Conservation (phyloP, 108 stramenopile species). For the Craspedostauros australis region DNA sequence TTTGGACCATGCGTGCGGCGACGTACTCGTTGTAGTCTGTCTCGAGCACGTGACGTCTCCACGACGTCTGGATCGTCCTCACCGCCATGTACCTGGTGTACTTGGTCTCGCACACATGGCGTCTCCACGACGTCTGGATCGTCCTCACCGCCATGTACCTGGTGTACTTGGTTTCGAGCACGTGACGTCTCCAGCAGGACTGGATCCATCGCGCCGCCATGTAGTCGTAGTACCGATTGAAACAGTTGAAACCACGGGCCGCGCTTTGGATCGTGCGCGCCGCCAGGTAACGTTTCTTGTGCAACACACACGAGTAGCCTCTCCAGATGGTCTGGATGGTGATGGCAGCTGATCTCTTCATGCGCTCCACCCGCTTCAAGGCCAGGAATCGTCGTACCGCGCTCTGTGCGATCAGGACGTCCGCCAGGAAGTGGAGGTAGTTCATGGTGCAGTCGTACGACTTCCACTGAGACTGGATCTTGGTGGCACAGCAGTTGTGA, state of each 20-base stretch:
- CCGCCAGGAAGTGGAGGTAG: conserved; percentile 61
- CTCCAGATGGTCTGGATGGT: conserved; percentile 3
- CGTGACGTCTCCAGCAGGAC: neutral
- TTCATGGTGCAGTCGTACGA: conserved; percentile 63
- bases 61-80: conserved; percentile 20
- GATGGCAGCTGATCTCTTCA: conserved; percentile 1
- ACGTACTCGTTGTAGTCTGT: conserved; percentile 4
- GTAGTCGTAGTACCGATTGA: conserved; percentile 17
- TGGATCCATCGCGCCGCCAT: conserved; percentile 1
- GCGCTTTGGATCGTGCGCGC: too few relatives aligned
- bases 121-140: neutral
- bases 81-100: conserved; percentile 11
- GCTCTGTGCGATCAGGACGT: conserved; percentile 67
- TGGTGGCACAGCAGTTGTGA: conserved; percentile 23
- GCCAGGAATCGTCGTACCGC: conserved; percentile 48
- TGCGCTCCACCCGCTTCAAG: conserved; percentile 3
- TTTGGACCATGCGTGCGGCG: neutral
- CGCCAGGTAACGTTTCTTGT: too few relatives aligned
- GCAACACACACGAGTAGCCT: too few relatives aligned
- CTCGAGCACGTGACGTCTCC: conserved; percentile 19
- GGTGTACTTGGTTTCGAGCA: neutral
- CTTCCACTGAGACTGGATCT: conserved; percentile 31
- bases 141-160: neutral
- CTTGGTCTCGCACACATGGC: neutral
- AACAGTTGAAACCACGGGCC: conserved; percentile 32